Conservation (phyloP, 768 basidiomycete genomes). For the Heimioporus sp. region DNA sequence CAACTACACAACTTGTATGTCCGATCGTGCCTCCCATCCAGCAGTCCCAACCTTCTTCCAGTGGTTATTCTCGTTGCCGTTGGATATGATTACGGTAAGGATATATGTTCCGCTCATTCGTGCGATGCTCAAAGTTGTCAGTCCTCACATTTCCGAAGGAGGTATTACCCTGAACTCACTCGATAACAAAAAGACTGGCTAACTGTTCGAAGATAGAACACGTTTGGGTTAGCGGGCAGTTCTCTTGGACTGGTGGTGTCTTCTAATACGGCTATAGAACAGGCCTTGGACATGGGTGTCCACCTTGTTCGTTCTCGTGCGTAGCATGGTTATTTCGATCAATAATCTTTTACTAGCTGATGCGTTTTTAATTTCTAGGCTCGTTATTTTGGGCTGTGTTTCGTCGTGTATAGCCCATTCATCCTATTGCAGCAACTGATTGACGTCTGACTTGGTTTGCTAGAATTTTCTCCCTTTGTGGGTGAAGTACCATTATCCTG, state of each 20-base stretch:
- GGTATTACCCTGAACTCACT: not conserved
- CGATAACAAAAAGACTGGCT: not conserved
- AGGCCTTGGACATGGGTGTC: not conserved
- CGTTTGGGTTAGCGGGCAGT: not conserved
- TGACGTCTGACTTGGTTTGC: not conserved
- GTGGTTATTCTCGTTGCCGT: not conserved
- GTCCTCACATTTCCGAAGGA: not conserved
- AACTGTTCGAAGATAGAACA: not conserved
- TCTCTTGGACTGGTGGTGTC: not conserved
- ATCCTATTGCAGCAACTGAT: not conserved
- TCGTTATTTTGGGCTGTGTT: slow-evolving; percentile 2
- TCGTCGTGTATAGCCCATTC: not conserved
- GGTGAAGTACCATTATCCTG: no score
- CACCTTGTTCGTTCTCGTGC: not conserved
- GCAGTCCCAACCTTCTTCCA: no score
- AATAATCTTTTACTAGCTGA: no score
- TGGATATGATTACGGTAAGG: not conserved
- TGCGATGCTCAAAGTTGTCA: not conserved
- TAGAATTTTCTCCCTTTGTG: not conserved
- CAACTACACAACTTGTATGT: no score
- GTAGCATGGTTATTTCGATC: not conserved
- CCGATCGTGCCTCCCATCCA: no score
- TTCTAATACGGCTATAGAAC: not conserved
- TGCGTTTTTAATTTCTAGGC: not conserved
- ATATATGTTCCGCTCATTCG: no score